Evolutionary conservation across 495 filamentous ascomycete species (phyloP).

Genomic region (Hypoxylon perforatum): DNA sequence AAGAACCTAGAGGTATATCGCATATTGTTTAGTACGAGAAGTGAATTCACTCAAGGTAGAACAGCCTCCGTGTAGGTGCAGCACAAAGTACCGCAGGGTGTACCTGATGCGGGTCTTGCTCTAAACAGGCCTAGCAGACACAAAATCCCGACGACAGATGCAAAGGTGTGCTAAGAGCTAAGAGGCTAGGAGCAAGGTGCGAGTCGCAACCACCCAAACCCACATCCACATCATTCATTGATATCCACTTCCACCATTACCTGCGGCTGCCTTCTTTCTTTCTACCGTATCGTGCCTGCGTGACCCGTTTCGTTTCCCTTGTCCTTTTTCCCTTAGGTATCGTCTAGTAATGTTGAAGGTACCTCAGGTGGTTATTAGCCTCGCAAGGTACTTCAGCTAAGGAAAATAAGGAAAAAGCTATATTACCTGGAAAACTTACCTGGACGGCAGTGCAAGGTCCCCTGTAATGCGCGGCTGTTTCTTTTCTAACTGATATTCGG

Average conservation of each 20-base stretch:
- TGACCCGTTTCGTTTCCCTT: slow-evolving; percentile 20
- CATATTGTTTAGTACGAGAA: not conserved
- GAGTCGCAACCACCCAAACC: slow-evolving; percentile 33
- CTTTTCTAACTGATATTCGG: slow-evolving; percentile 22
- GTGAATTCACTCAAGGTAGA: not conserved
- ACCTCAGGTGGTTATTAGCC: too few species aligned
- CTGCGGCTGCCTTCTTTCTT: slow-evolving; percentile 10
- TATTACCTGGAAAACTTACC: not conserved
- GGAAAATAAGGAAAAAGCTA: too few species aligned
- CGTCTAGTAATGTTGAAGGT: too few species aligned
- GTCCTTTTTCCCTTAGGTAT: too few species aligned
- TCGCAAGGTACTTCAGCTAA: too few species aligned
- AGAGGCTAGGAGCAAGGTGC: too few species aligned
- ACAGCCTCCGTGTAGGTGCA: not conserved
- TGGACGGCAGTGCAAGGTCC: not conserved
- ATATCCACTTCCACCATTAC: slow-evolving; percentile 17
- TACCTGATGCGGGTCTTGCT: slow-evolving; percentile 4
- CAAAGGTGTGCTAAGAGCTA: too few species aligned
- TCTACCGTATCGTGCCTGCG: slow-evolving; percentile 21
- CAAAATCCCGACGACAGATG: slow-evolving; percentile 42
- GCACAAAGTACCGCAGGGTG: not conserved
- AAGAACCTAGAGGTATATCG: not conserved
- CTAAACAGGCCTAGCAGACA: slow-evolving; percentile 28
- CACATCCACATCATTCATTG: not conserved
- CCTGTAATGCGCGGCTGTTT: slow-evolving; percentile 1